phyloP scores from a whole-genome alignment of 768 basidiomycete genomes.

The Pisolithus tinctorius region DNA sequence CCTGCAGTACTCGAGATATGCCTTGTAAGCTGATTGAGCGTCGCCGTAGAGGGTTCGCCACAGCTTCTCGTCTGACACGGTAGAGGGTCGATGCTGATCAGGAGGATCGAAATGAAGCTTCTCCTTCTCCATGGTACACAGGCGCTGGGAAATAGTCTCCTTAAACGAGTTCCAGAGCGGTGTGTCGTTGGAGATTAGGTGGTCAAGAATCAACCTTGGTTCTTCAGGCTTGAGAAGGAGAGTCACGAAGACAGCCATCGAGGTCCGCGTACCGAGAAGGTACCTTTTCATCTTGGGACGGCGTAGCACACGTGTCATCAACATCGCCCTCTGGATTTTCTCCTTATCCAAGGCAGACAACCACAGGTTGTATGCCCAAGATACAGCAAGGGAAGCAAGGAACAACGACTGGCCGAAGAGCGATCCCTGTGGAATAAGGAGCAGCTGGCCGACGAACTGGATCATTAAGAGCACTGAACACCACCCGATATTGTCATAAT shows the following conservation, averaged over 20 bases:
- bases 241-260: slow-evolving; percentile 18
- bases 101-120: slow-evolving; percentile 16
- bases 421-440: slow-evolving; percentile 27
- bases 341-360: slow-evolving; percentile 33
- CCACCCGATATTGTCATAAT: slow-evolving; percentile 22
- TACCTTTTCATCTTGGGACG: slow-evolving; percentile 19
- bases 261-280: slow-evolving; percentile 19
- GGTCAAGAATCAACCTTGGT: slow-evolving; percentile 13
- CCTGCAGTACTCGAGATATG: neutral
- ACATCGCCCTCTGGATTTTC: slow-evolving; percentile 18
- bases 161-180: slow-evolving; percentile 25
- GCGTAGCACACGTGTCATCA: slow-evolving; percentile 18
- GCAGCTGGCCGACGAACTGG: slow-evolving; percentile 30
- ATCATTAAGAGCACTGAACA: slow-evolving; percentile 25
- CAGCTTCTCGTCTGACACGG: neutral
- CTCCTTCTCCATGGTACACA: slow-evolving; percentile 11
- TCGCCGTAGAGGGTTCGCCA: neutral
- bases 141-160: slow-evolving; percentile 5
- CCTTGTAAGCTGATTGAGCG: neutral
- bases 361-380: slow-evolving; percentile 31
- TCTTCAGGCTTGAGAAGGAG: slow-evolving; percentile 18
- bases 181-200: slow-evolving; percentile 24
- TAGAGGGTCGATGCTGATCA: neutral
- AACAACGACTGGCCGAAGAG: slow-evolving; percentile 33
- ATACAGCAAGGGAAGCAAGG: slow-evolving; percentile 25